phyloP scores from a whole-genome alignment of 2,329 filamentous ascomycete genomes.

The Metarhizium rileyi region DNA sequence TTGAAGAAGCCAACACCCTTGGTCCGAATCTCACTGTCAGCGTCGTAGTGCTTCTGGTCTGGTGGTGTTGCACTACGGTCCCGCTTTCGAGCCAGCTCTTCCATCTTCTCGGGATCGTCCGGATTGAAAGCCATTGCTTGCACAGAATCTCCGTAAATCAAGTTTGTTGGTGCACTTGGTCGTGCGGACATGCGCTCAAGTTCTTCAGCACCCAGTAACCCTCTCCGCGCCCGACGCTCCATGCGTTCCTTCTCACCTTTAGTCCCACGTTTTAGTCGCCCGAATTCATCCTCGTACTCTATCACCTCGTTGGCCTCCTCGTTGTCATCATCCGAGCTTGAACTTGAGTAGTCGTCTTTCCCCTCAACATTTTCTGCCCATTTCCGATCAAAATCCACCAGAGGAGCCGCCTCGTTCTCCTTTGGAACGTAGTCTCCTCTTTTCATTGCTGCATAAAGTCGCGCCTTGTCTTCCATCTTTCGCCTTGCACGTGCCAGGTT shows the following conservation, averaged over 20 bases:
- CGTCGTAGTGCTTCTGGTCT: slow-evolving; percentile 75
- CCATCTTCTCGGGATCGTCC: slow-evolving; percentile 64
- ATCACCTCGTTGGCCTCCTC: slow-evolving; percentile 52
- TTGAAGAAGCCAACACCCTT: slow-evolving; percentile 89
- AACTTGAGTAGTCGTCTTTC: slow-evolving; percentile 49
- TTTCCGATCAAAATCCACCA: slow-evolving; percentile 93
- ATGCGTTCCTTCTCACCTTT: slow-evolving; percentile 56
- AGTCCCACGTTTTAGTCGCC: slow-evolving; percentile 67
- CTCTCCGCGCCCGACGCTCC: slow-evolving; percentile 42
- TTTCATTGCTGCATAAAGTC: slow-evolving; percentile 82
- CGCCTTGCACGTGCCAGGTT: slow-evolving; percentile 63
- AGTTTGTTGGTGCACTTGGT: slow-evolving; percentile 52
- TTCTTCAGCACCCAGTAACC: slow-evolving; percentile 46
- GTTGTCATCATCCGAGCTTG: slow-evolving; percentile 27
- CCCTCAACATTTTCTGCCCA: slow-evolving; percentile 66
- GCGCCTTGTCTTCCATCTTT: slow-evolving; percentile 84
- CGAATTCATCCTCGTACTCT: slow-evolving; percentile 88
- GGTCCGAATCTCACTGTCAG: slow-evolving; percentile 68
- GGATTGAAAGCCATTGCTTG: slow-evolving; percentile 78
- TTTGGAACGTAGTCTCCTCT: slow-evolving; percentile 70
- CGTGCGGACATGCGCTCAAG: slow-evolving; percentile 60
- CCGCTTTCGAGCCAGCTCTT: slow-evolving; percentile 63
- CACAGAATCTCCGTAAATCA: slow-evolving; percentile 81
- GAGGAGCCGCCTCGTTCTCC: slow-evolving; percentile 53
- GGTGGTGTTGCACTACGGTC: slow-evolving; percentile 76